These are phyloP conservation scores for Aspergillus aculeatinus DNA, from an alignment of 2,329 filamentous ascomycete genomes.

Conservation along the genomic window DNA sequence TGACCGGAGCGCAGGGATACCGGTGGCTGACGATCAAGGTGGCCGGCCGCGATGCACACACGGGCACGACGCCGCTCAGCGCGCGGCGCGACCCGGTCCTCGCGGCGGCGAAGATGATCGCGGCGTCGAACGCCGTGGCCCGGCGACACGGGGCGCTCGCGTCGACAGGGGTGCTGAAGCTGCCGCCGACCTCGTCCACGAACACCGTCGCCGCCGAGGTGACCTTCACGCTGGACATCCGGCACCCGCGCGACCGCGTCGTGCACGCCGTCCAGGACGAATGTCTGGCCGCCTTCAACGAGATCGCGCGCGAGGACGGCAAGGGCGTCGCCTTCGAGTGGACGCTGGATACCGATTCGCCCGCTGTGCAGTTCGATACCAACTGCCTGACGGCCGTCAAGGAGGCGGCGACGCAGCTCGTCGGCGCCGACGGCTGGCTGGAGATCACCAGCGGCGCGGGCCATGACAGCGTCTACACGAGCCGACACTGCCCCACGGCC, in stretches of 20 bases:
- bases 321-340: conserved; percentile 54
- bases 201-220: conserved; percentile 68
- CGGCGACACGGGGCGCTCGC: conserved; percentile 58
- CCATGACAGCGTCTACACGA: conserved; percentile 60
- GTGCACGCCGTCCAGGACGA: conserved; percentile 56
- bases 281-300: conserved; percentile 55
- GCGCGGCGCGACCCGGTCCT: conserved; percentile 65
- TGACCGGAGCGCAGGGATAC: conserved; percentile 68
- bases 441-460: conserved; percentile 59
- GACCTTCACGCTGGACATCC: conserved; percentile 65
- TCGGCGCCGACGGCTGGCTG: conserved; percentile 49
- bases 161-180: conserved; percentile 63
- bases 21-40: conserved; percentile 67
- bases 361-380: conserved; percentile 60
- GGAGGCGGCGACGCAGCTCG: conserved; percentile 54
- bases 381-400: conserved; percentile 63
- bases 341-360: conserved; percentile 56
- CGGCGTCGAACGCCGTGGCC: conserved; percentile 61
- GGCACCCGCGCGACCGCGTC: conserved; percentile 55
- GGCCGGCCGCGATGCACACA: conserved; percentile 65
- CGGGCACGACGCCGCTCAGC: conserved; percentile 65
- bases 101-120: conserved; percentile 63
- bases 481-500: conserved; percentile 54
- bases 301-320: conserved; percentile 55
- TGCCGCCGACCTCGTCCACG: conserved; percentile 60